Conservation (phyloP, 352 stramenopile genomes). For the Thalassiosira hispida region DNA sequence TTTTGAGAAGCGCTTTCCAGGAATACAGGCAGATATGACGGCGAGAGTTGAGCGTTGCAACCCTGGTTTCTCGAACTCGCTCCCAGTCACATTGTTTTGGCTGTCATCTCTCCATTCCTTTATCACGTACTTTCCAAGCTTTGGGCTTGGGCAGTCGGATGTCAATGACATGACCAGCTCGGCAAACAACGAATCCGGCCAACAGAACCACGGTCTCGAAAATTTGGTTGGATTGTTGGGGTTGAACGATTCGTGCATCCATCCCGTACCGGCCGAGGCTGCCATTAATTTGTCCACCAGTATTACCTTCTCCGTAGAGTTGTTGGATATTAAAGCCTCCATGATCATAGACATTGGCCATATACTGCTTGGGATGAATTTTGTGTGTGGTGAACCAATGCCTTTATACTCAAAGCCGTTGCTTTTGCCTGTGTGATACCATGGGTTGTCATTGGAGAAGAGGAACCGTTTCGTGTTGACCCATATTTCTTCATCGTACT, state of each 20-base stretch:
- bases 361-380: slow-evolving; percentile 43
- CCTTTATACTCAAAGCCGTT: slow-evolving; percentile 24
- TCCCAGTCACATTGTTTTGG: background rate
- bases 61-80: background rate
- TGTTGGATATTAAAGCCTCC: slow-evolving; percentile 60
- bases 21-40: too few species aligned
- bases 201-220: slow-evolving; percentile 56
- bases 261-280: slow-evolving; percentile 51
- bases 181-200: slow-evolving; percentile 58
- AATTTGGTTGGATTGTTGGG: slow-evolving; percentile 37
- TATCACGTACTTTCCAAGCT: slow-evolving; percentile 11
- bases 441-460: slow-evolving; percentile 50
- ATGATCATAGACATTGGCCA: slow-evolving; percentile 82
- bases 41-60: too few species aligned
- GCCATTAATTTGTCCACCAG: slow-evolving; percentile 56
- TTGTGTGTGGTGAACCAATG: slow-evolving; percentile 53
- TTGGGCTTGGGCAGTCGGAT: slow-evolving; percentile 23
- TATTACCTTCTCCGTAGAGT: slow-evolving; percentile 55
- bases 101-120: background rate
- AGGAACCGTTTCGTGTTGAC: slow-evolving; percentile 71
- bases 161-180: slow-evolving; percentile 53
- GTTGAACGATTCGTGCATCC: slow-evolving; percentile 77
- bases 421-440: slow-evolving; percentile 34
- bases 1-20: too few species aligned
- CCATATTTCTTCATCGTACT: slow-evolving; percentile 62